Evolutionary conservation across 768 basidiomycete genomes (phyloP), one percentile per base, ranked within the genome.

Genomic region (Rossbeevera mucosa): DNA sequence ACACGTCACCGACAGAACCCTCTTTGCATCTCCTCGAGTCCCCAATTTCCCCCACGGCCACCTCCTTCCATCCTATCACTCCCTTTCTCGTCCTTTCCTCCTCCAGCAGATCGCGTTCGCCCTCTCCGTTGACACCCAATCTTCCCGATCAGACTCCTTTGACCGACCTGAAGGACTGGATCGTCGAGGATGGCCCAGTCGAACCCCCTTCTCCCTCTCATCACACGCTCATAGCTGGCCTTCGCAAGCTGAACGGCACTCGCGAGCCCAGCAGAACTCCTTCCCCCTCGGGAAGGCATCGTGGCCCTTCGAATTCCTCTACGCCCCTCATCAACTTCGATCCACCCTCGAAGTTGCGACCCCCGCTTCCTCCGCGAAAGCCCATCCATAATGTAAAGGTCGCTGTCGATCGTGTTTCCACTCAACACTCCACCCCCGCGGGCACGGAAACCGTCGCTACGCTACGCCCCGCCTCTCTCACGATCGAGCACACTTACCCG

Each of bases 151-250:
- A 79, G 62, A 73, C 81, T 0, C 86, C 86, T 30, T 72, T 86
- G 48, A 79, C 87, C 57, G 86, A 88, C 68, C 73, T 88, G 52
- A 79, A 78, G 52, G 86, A 88, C 65, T 88, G 86, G 85, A 77
- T 86, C 48, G 72, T 86, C 49, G 85, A 84, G 44, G 82, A 84
- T 56, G 81, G 79, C 9, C 74, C 78, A 21, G 65, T 70, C 5
- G 58, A 59, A n/a, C 48, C 40, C 3, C 55, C 52, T 26, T 55
- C 60, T n/a, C 20, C 48, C 8, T 29, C 49, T 42, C 52, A 24
- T 47, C 66, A 47, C 44, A 16, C 57, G 3, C 48, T 50, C 45
- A 38, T 42, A 5, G n/a, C 26, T n/a, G 55, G 58, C 33, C 25
- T 44, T 29, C 16, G 47, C 44, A 57, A 52, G 42, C 43, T 54